phyloP scores from a whole-genome alignment of 805 yeast species.

The Saturnispora mendoncae region DNA sequence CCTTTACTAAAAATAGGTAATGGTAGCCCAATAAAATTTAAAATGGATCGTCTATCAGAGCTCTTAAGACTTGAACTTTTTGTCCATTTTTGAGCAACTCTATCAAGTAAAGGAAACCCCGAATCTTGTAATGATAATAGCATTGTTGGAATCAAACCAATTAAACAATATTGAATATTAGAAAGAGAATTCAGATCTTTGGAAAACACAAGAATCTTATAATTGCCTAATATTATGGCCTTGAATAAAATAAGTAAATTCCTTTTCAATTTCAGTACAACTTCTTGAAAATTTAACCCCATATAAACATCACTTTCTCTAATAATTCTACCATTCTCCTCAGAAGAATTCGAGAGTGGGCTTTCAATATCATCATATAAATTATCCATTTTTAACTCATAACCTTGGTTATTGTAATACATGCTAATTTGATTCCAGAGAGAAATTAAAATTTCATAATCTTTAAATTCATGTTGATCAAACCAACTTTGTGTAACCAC shows the following conservation, averaged over 20 bases:
- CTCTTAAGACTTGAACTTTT: slow-evolving; percentile 64
- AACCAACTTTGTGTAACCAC: slow-evolving; percentile 84
- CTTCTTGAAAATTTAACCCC: slow-evolving; percentile 63
- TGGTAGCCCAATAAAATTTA: slow-evolving; percentile 81
- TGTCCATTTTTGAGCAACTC: slow-evolving; percentile 37
- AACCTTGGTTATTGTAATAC: slow-evolving; percentile 29
- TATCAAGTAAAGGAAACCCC: slow-evolving; percentile 64
- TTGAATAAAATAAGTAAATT: slow-evolving; percentile 63
- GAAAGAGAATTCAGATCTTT: slow-evolving; percentile 74
- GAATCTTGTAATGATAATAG: slow-evolving; percentile 63
- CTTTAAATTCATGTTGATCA: slow-evolving; percentile 67
- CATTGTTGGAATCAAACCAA: slow-evolving; percentile 76
- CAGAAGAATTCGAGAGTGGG: neutral
- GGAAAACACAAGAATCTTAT: slow-evolving; percentile 65
- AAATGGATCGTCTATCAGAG: slow-evolving; percentile 67
- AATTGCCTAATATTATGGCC: slow-evolving; percentile 61
- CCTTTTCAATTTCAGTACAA: slow-evolving; percentile 49
- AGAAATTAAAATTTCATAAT: slow-evolving; percentile 56
- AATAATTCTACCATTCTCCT: slow-evolving; percentile 22
- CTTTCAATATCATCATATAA: slow-evolving; percentile 18
- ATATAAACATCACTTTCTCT: slow-evolving; percentile 56
- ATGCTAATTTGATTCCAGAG: slow-evolving; percentile 57
- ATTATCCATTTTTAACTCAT: slow-evolving; percentile 25
- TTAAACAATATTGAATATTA: slow-evolving; percentile 71
- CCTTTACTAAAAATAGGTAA: slow-evolving; percentile 77